Evolutionary conservation across 2,329 filamentous ascomycete species (phyloP).

Genomic region (Colletotrichum costaricense): DNA sequence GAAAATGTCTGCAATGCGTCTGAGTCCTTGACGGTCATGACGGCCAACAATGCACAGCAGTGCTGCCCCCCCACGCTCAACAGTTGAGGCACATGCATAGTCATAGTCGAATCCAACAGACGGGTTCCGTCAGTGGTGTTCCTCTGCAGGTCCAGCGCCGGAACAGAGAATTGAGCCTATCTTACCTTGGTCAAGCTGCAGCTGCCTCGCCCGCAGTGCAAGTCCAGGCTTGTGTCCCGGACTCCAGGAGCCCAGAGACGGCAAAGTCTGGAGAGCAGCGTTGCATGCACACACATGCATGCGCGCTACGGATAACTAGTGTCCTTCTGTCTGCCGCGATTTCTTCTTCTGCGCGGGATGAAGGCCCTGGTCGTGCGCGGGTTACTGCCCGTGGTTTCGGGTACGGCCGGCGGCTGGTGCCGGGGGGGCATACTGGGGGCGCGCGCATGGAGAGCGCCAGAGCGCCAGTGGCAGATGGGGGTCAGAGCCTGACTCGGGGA

Average conservation of each 20-base stretch:
- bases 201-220: not conserved
- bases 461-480: no score
- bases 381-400: not conserved
- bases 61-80: not conserved
- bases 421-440: not conserved
- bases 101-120: not conserved
- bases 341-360: not conserved
- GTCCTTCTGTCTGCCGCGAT: not conserved
- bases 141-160: not conserved
- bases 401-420: constrained; percentile 2
- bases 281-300: constrained; percentile 10
- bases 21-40: not conserved
- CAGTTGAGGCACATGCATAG: not conserved
- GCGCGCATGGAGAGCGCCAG: no score
- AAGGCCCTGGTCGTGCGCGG: not conserved
- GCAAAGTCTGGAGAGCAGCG: not conserved
- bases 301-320: not conserved
- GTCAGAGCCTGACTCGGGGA: not conserved
- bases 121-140: not conserved
- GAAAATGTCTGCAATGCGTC: not conserved
- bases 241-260: not conserved
- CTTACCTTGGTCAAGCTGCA: not conserved
- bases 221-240: not conserved
- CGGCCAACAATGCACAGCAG: not conserved
- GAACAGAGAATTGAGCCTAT: not conserved